Evolutionary conservation across 2,329 filamentous ascomycete species (phyloP).

Genomic region (Fusarium metavorans): DNA sequence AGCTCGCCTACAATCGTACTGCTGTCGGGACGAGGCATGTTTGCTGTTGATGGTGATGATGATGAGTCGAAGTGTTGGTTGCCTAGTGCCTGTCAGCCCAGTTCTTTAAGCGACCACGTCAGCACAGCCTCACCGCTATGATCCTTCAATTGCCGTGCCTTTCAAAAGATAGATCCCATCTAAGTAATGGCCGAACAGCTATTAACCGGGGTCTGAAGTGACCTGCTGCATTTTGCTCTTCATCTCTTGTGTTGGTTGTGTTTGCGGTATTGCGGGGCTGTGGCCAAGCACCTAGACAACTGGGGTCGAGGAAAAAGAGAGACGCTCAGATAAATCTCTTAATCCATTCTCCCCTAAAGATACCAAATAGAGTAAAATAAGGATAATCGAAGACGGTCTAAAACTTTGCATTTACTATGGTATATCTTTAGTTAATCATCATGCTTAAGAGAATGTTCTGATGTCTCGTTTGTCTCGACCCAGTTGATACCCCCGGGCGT

Average conservation of each 20-base stretch:
- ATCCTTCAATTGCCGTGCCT: neutral
- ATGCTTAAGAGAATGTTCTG: neutral
- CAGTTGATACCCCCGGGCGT: neutral
- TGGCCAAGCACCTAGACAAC: neutral
- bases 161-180: neutral
- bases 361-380: neutral
- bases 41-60: neutral
- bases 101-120: neutral
- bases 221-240: neutral
- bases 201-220: neutral
- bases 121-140: constrained; percentile 9
- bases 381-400: no score
- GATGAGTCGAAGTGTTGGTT: neutral
- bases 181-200: neutral
- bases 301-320: neutral
- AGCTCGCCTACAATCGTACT: constrained; percentile 17
- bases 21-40: constrained; percentile 16
- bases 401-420: no score
- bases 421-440: neutral
- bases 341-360: neutral
- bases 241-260: neutral
- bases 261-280: neutral
- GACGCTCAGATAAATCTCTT: neutral
- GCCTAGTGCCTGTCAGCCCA: neutral
- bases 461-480: no score